These are phyloP conservation scores for Fusarium torreyae DNA, from an alignment of 2,329 filamentous ascomycete species.

Conservation along the genomic window DNA sequence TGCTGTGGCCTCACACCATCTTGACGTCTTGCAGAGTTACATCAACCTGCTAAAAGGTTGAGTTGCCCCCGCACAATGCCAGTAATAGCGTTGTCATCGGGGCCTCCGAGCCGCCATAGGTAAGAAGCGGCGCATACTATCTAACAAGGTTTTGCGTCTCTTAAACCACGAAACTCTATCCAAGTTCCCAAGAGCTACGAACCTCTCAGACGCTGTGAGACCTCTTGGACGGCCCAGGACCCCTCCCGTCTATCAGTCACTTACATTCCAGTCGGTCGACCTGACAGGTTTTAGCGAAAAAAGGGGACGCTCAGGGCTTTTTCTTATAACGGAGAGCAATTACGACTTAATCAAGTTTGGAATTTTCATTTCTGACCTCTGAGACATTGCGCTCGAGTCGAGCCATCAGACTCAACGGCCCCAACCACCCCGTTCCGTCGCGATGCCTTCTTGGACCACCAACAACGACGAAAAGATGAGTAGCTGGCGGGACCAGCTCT, in stretches of 20 bases:
- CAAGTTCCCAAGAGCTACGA: conserved; percentile 15
- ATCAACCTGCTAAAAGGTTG: conserved; percentile 20
- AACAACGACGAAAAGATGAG: conserved; percentile 42
- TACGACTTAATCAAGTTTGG: conserved; percentile 15
- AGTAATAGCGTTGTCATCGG: conserved; percentile 33
- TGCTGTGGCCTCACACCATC: conserved; percentile 32
- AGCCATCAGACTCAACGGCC: conserved; percentile 9
- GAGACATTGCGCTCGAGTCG: conserved; percentile 24
- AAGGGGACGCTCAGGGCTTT: conserved; percentile 11
- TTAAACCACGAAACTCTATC: conserved; percentile 37
- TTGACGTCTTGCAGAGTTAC: conserved; percentile 8
- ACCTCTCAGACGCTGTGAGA: conserved; percentile 19
- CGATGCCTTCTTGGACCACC: conserved; percentile 38
- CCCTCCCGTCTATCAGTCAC: conserved; percentile 37
- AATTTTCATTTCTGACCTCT: conserved; percentile 11
- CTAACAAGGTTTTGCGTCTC: conserved; percentile 35
- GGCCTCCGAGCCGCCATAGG: conserved; percentile 29
- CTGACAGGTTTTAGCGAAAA: conserved; percentile 27
- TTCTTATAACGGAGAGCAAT: conserved; percentile 32
- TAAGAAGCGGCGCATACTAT: conserved; percentile 32
- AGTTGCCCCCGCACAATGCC: conserved; percentile 30
- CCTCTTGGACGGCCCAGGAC: conserved; percentile 5
- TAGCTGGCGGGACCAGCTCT: conserved; percentile 45
- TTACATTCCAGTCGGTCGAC: conserved; percentile 40
- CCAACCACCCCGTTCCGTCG: conserved; percentile 22